A percentile compares a stretch with the other conserved stretches of the same genome.
These are phyloP conservation scores for Phytophthora crassamura DNA, from an alignment of 352 stramenopile genomes.

Conservation along the genomic window DNA sequence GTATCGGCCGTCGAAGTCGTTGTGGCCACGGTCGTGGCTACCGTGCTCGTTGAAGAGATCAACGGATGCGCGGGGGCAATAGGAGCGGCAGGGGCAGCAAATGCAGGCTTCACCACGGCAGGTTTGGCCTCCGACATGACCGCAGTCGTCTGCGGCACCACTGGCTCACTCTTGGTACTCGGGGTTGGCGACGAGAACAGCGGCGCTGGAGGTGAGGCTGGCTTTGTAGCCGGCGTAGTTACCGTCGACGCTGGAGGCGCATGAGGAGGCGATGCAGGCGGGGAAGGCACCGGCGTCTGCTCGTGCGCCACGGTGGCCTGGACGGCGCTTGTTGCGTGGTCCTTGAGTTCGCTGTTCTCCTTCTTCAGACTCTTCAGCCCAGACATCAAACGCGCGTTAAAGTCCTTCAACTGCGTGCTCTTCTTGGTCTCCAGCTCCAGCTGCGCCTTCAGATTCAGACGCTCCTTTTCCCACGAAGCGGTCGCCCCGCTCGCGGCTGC, in stretches of 20 bases:
- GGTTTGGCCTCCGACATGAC: constrained; percentile 21
- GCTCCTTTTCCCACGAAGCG: constrained; percentile 64
- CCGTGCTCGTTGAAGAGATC: constrained; percentile 19
- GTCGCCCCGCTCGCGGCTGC: constrained; percentile 39
- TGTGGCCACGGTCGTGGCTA: constrained; percentile 24
- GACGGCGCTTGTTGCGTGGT: constrained; percentile 37
- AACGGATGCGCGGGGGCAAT: constrained; percentile 13
- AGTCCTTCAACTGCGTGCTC: constrained; percentile 71
- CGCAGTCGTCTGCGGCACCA: constrained; percentile 13
- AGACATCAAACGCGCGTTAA: constrained; percentile 74
- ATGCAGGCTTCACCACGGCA: constrained; percentile 20
- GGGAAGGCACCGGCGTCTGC: constrained; percentile 28
- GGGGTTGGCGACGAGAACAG: constrained; percentile 34
- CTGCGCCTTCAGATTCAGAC: constrained; percentile 57
- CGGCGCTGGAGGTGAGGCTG: constrained; percentile 15
- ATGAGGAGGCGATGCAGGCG: constrained; percentile 23
- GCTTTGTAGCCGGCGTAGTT: constrained; percentile 22
- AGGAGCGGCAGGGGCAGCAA: constrained; percentile 14
- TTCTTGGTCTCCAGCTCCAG: constrained; percentile 77
- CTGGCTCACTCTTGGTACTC: constrained; percentile 20
- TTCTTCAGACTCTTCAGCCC: constrained; percentile 77
- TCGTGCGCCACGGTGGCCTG: constrained; percentile 21
- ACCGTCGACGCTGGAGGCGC: constrained; percentile 21
- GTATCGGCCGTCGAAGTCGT: constrained; percentile 14
- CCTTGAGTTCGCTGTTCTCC: constrained; percentile 79